Evolutionary conservation across 202 grass and related monocot species (phyloP), one percentile per base, ranked within the genome.

Genomic region (Schoenoplectus triqueter): DNA sequence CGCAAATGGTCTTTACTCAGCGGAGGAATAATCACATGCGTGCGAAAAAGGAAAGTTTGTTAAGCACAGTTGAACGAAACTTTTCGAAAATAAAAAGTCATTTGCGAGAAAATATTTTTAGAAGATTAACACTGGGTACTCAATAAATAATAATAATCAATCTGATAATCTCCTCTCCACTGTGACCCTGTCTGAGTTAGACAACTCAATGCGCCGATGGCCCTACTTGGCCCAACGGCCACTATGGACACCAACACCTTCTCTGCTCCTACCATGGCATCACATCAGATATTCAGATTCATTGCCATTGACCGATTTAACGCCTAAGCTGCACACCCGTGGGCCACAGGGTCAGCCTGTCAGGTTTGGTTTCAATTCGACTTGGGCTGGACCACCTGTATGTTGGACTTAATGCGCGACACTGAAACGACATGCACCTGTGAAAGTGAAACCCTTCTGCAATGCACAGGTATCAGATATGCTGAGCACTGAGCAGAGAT

Each of bases 181-280:
- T 82, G 80, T 31, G n/a, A n/a, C n/a, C n/a, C 55, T 59, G 54
- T 54, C 81, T 83, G 81, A 83, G 71, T 67, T 83, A 10, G 81
- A 83, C 81, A 56, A 83, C 49, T 71, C 64, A 21, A 59, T 52
- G 65, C 49, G 9, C 62, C 10, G 2, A 15, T 65, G 54, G 22
- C 80, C 79, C 80, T 52, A 67, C 80, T 52, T 80, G 65, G 31
- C 48, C 42, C 62, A 65, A 67, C 80, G 10, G 10, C 60, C 44
- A 67, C 44, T 67, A 67, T 82, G 39, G 65, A 66, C 48, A n/a
- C 15, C 18, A 83, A 57, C 81, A 49, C 18, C 41, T 83, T 69
- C 63, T 17, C 48, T 46, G 44, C 61, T 49, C 41, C 79, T 65
- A 82, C 47, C 39, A 39, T 47, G 48, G 6, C 48, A 75, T 75